Evolutionary conservation across 2,329 filamentous ascomycete genomes (phyloP), one percentile per base, ranked within the genome.

Genomic region (Ophiocordyceps camponoti-saundersi): DNA sequence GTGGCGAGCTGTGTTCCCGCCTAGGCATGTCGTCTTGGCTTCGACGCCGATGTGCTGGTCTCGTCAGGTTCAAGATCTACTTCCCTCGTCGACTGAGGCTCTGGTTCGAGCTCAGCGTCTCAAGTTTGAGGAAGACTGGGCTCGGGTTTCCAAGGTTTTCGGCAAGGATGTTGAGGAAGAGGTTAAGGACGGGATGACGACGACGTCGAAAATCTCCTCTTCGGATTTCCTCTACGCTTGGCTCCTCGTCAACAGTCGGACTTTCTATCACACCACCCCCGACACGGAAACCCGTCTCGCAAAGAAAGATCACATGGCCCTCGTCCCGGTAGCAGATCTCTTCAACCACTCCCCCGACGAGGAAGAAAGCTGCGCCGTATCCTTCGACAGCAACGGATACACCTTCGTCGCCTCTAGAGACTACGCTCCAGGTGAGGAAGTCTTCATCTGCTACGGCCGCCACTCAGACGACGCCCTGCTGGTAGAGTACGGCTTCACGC

Each of bases 251-350:
- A 80, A 79, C 59, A 79, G 76, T 16, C 70, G 77, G 50, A 77
- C 73, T 0, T 80, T 80, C 54, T 80, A 79, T 61, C 75, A 75
- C 59, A 60, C 65, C 29, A 68, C 65, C 40, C 58, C 69, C 2
- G 61, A 61, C 36, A 68, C 72, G 50, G 62, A 69, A 56, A n/a
- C 6, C 23, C 54, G 60, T 50, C 59, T 65, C 22, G 52, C 61
- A 53, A 56, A 62, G 55, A 60, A 73, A 53, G 81, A 85, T 53
- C 75, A 75, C 55, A 76, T 85, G 67, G 76, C 76, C 11, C 70
- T 86, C 53, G 80, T 80, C 59, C 83, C 83, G 1, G 79, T 85
- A 34, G 77, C 81, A 1, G 83, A 88, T 59, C 75, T 84, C 47
- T 81, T 87, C 67, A 88, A 77, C 53, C 73, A 75, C 55, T 58